phyloP scores from a whole-genome alignment of 805 yeast species.

The Pichia paraexigua region DNA sequence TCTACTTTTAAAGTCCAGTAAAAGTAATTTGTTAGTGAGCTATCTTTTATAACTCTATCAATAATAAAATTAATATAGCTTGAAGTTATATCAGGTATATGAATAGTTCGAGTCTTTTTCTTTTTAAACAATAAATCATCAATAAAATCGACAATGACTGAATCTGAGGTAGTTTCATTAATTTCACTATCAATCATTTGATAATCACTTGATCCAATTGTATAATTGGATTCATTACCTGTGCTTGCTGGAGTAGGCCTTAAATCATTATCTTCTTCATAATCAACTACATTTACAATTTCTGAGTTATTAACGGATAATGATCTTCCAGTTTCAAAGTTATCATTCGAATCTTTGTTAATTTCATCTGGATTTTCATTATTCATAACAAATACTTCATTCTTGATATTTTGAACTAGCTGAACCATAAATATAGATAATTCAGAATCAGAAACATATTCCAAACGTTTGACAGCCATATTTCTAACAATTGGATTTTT shows the following conservation, averaged over 20 bases:
- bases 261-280: slow-evolving; percentile 6
- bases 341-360: not conserved
- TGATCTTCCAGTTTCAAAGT: slow-evolving; percentile 7
- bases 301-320: slow-evolving; percentile 1
- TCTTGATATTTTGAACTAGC: slow-evolving; percentile 83
- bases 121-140: slow-evolving; percentile 13
- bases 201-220: slow-evolving; percentile 27
- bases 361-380: not conserved
- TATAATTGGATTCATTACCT: slow-evolving; percentile 16
- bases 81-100: slow-evolving; percentile 30
- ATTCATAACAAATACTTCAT: slow-evolving; percentile 41
- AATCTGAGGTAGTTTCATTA: slow-evolving; percentile 17
- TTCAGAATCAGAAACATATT: slow-evolving; percentile 72
- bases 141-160: slow-evolving; percentile 16
- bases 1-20: slow-evolving; percentile 93
- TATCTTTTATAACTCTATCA: slow-evolving; percentile 57
- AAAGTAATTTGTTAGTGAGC: slow-evolving; percentile 67
- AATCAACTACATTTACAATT: slow-evolving; percentile 9
- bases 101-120: slow-evolving; percentile 10
- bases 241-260: slow-evolving; percentile 5
- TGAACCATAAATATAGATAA: slow-evolving; percentile 77
- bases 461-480: slow-evolving; percentile 80
- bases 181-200: slow-evolving; percentile 22
- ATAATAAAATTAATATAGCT: slow-evolving; percentile 72
- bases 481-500: slow-evolving; percentile 66